phyloP scores from a whole-genome alignment of 768 basidiomycete species.

The Gymnopilus junonius region DNA sequence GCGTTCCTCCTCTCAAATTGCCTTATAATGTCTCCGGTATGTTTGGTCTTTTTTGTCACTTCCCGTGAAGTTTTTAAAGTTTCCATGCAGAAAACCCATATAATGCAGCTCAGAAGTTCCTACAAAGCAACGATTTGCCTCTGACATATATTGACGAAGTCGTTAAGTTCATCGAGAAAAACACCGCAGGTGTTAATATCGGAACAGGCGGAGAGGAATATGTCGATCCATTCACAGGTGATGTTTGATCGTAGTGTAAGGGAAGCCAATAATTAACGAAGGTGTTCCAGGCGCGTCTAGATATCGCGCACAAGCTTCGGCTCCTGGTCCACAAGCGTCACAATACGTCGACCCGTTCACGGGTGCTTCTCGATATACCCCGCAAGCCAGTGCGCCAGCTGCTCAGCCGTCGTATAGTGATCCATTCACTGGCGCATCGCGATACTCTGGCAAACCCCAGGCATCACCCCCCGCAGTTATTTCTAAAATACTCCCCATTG shows the following conservation, averaged over 20 bases:
- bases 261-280: background rate
- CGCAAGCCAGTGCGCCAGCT: constrained; percentile 37
- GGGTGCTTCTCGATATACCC: constrained; percentile 65
- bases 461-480: constrained; percentile 35
- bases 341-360: constrained; percentile 73
- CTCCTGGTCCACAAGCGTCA: constrained; percentile 32
- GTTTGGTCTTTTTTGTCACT: constrained; percentile 21
- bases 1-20: constrained; percentile 89
- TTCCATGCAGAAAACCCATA: constrained; percentile 83
- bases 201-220: constrained; percentile 62
- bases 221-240: constrained; percentile 92
- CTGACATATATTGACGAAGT: constrained; percentile 86
- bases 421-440: constrained; percentile 72
- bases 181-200: constrained; percentile 77
- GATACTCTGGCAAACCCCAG: constrained; percentile 52
- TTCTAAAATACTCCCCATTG: constrained; percentile 54
- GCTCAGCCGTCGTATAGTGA: constrained; percentile 56
- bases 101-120: constrained; percentile 86
- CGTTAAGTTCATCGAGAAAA: constrained; percentile 92
- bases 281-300: constrained; percentile 58
- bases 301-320: constrained; percentile 48
- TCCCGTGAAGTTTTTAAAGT: background rate
- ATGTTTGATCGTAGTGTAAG: constrained; percentile 3
- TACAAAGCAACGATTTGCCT: constrained; percentile 83
- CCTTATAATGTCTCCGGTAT: constrained; percentile 90